Evolutionary conservation across 805 yeast genomes (phyloP).

Genomic region (Kuraishia borneana): DNA sequence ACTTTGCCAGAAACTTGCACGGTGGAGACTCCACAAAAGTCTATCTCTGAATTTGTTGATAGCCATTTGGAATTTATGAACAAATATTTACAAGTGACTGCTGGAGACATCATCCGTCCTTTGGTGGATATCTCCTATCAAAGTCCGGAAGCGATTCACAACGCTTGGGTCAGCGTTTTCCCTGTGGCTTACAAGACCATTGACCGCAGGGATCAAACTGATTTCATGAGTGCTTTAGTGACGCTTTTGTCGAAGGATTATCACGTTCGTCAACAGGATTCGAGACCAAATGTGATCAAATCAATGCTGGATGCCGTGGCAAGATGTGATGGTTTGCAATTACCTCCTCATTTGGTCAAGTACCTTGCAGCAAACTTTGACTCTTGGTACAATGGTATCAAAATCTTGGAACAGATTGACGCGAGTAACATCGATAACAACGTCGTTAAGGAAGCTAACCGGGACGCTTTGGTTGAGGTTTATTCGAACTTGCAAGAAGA

Average conservation of each 20-base stretch:
- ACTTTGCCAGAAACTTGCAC: not conserved
- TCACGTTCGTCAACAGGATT: slow-evolving; percentile 82
- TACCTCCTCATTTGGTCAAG: slow-evolving; percentile 91
- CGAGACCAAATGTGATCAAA: slow-evolving; percentile 78
- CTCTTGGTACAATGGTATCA: slow-evolving; percentile 85
- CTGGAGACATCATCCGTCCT: slow-evolving; percentile 58
- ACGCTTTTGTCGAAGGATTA: slow-evolving; percentile 80
- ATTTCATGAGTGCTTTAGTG: slow-evolving; percentile 73
- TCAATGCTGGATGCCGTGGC: slow-evolving; percentile 80
- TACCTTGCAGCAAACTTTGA: slow-evolving; percentile 79
- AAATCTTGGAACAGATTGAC: slow-evolving; percentile 67
- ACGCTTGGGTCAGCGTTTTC: slow-evolving; percentile 76
- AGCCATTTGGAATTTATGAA: slow-evolving; percentile 14
- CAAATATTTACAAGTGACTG: slow-evolving; percentile 23
- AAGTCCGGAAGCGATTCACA: slow-evolving; percentile 67
- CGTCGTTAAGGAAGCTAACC: slow-evolving; percentile 71
- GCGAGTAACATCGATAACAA: slow-evolving; percentile 44
- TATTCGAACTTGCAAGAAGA: slow-evolving; percentile 86
- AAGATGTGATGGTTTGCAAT: slow-evolving; percentile 54
- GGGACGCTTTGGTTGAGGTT: slow-evolving; percentile 84
- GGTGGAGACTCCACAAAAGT: slow-evolving; percentile 3
- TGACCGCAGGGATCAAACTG: slow-evolving; percentile 70
- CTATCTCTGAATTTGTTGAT: slow-evolving; percentile 6
- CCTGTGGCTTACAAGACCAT: slow-evolving; percentile 70
- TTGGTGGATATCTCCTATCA: slow-evolving; percentile 73